Percentiles rank a stretch among this genome's conserved stretches.
These are phyloP conservation scores for Panicum miliaceum DNA, from an alignment of 176 grass and related monocot genomes.

Conservation along the genomic window DNA sequence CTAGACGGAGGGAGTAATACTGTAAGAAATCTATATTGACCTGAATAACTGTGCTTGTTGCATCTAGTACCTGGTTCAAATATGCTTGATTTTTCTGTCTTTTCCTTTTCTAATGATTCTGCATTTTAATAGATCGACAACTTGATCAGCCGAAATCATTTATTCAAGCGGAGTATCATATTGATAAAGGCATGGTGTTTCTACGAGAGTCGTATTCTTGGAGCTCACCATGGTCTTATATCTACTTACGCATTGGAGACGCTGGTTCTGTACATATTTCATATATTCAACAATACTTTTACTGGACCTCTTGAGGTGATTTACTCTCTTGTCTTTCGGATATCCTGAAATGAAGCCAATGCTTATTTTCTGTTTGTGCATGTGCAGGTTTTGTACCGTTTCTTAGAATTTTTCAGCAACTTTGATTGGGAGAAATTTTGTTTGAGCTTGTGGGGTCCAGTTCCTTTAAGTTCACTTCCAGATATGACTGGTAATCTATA, in stretches of 20 bases:
- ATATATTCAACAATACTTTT: conserved; percentile 89
- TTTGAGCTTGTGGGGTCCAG: conserved; percentile 84
- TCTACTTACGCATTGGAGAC: conserved; percentile 99
- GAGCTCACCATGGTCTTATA: conserved; percentile 99
- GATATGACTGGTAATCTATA: conserved; percentile 76
- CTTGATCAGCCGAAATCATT: conserved; percentile 75
- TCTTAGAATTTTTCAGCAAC: conserved; percentile 97
- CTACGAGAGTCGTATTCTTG: conserved; percentile 96
- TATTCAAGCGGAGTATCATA: conserved; percentile 98
- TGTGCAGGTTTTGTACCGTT: conserved; percentile 86
- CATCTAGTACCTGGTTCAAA: conserved; percentile 17
- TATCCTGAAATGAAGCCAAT: conserved; percentile 21
- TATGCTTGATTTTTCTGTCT: conserved; percentile 40
- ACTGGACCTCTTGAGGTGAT: conserved; percentile 67
- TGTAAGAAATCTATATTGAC: neutral
- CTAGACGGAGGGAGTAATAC: no score
- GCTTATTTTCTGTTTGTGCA: conserved; percentile 45
- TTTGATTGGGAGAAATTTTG: conserved; percentile 96
- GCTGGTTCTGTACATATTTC: conserved; percentile 97
- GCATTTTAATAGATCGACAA: conserved; percentile 64
- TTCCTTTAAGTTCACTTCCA: conserved; percentile 93
- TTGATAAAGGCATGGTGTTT: conserved; percentile 99
- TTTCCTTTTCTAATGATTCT: conserved; percentile 49
- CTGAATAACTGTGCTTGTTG: conserved; percentile 30
- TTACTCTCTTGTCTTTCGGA: neutral